phyloP scores from a whole-genome alignment of 345 rosid species.

The Salix brachista region DNA sequence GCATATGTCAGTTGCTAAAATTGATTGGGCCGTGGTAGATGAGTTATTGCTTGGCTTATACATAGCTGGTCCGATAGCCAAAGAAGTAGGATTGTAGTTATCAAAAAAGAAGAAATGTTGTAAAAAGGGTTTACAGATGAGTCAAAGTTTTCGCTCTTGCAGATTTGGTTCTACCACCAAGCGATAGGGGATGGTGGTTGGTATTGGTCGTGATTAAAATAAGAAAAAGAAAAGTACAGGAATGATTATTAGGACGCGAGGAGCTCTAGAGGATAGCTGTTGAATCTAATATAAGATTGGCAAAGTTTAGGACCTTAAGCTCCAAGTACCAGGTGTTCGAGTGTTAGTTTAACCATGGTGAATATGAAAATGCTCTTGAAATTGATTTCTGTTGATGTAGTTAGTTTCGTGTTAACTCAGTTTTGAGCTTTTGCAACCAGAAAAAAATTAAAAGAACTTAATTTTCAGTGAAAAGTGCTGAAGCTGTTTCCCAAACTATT shows the following conservation, averaged over 20 bases:
- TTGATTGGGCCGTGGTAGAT: too few species aligned
- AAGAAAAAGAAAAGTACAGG: not conserved
- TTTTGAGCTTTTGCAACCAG: too few species aligned
- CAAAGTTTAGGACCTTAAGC: not conserved
- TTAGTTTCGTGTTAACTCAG: too few species aligned
- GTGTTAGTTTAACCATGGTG: too few species aligned
- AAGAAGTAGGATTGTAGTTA: not conserved
- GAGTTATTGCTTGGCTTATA: too few species aligned
- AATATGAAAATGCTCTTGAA: too few species aligned
- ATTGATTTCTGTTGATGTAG: too few species aligned
- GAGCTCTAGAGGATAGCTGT: not conserved
- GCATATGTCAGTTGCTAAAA: too few species aligned
- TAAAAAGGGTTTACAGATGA: not conserved
- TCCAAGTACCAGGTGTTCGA: not conserved
- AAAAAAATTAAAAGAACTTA: too few species aligned
- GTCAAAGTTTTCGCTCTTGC: not conserved
- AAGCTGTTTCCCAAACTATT: too few species aligned
- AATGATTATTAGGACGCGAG: not conserved
- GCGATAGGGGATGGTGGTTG: not conserved
- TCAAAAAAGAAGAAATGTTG: not conserved
- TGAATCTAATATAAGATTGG: not conserved
- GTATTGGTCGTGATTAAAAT: not conserved
- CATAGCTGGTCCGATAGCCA: too few species aligned
- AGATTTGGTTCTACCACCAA: not conserved
- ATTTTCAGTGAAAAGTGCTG: too few species aligned